These are phyloP conservation scores for Plectosphaerella cucumerina DNA, from an alignment of 2,329 filamentous ascomycete genomes.

Conservation along the genomic window DNA sequence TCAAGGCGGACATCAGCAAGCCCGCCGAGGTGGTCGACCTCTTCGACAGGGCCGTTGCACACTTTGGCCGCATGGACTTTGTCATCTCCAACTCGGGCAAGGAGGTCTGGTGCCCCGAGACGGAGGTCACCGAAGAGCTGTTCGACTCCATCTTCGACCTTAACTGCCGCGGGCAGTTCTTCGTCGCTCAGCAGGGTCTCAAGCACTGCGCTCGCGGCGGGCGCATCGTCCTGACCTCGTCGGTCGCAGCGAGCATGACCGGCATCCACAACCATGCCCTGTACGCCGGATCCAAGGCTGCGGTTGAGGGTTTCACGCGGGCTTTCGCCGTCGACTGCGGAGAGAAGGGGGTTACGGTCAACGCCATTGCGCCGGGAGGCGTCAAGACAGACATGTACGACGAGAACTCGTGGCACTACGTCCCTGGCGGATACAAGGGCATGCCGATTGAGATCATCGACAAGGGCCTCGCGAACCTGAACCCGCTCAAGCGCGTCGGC, in stretches of 20 bases:
- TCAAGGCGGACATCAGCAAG: slow-evolving; percentile 62
- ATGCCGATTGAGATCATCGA: slow-evolving; percentile 51
- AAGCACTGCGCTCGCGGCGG: slow-evolving; percentile 67
- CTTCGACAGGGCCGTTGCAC: slow-evolving; percentile 59
- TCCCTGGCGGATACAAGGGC: slow-evolving; percentile 49
- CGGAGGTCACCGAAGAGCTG: slow-evolving; percentile 65
- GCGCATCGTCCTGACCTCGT: slow-evolving; percentile 68
- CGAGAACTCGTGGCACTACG: slow-evolving; percentile 64
- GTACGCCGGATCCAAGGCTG: slow-evolving; percentile 69
- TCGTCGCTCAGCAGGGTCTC: slow-evolving; percentile 71
- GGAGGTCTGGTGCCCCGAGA: slow-evolving; percentile 66
- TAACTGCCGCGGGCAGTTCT: slow-evolving; percentile 70
- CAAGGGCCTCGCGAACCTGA: slow-evolving; percentile 48
- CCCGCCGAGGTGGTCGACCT: slow-evolving; percentile 56
- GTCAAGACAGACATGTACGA: slow-evolving; percentile 78
- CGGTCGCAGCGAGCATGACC: slow-evolving; percentile 62
- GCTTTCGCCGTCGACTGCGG: slow-evolving; percentile 70
- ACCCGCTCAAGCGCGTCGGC: slow-evolving; percentile 56
- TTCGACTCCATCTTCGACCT: slow-evolving; percentile 70
- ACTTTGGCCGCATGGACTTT: slow-evolving; percentile 68
- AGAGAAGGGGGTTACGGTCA: slow-evolving; percentile 63
- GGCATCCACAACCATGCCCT: slow-evolving; percentile 67
- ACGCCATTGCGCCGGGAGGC: slow-evolving; percentile 67
- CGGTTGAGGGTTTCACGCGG: slow-evolving; percentile 69
- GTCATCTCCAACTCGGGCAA: slow-evolving; percentile 70